Evolutionary conservation across 2,329 filamentous ascomycete genomes (phyloP).

Genomic region (Nothophaeocryptopus gaeumannii): DNA sequence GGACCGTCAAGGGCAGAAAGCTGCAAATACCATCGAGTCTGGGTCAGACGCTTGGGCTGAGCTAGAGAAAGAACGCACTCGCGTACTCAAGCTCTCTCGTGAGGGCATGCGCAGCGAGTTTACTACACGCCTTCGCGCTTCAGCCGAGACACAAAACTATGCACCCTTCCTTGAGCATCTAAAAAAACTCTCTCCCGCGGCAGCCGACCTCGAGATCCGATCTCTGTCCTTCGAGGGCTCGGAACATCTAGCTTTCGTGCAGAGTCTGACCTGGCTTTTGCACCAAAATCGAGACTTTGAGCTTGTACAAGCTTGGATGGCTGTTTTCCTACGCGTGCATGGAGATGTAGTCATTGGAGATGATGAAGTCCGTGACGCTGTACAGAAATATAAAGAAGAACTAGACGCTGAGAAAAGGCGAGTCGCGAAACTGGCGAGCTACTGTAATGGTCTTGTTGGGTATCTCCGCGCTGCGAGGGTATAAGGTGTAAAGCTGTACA

Average conservation of each 20-base stretch:
- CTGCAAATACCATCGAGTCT: conserved; percentile 17
- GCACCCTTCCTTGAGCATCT: conserved; percentile 71
- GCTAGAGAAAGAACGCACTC: conserved; percentile 32
- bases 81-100: conserved; percentile 31
- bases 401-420: conserved; percentile 59
- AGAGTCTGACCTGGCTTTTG: conserved; percentile 72
- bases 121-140: conserved; percentile 47
- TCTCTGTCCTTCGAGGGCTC: conserved; percentile 58
- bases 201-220: conserved; percentile 85
- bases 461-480: conserved; percentile 29
- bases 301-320: conserved; percentile 95
- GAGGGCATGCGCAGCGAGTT: conserved; percentile 34
- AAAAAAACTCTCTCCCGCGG: conserved; percentile 75
- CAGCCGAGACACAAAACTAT: conserved; percentile 57
- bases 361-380: conserved; percentile 54
- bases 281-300: conserved; percentile 78
- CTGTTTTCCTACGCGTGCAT: conserved; percentile 82
- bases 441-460: conserved; percentile 12
- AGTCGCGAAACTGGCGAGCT: conserved; percentile 68
- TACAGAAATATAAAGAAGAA: conserved; percentile 63
- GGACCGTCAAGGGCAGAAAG: conserved; percentile 20
- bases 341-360: conserved; percentile 55
- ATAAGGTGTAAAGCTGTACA: conserved; percentile 3
- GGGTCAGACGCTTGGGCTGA: conserved; percentile 27
- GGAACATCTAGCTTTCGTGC: conserved; percentile 76